Conservation (phyloP, 2,329 filamentous ascomycete genomes). For the Diaporthe sp. region DNA sequence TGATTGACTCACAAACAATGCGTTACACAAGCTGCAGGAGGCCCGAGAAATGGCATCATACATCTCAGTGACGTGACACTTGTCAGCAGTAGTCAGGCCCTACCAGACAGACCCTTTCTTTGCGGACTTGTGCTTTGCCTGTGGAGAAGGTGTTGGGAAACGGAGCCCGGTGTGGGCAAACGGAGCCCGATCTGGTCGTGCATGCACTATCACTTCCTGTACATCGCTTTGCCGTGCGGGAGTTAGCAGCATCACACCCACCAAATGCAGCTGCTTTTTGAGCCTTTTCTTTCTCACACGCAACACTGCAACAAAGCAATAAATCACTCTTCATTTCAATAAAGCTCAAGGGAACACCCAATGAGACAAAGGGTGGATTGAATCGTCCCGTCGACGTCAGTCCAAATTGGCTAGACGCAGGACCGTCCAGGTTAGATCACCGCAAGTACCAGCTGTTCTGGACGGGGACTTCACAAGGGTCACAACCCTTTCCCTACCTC, state of each 20-base stretch:
- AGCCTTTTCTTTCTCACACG: neutral
- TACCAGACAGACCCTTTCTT: neutral
- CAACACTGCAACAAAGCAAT: neutral
- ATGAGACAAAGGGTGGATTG: neutral
- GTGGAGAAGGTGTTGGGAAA: neutral
- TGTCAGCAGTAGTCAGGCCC: neutral
- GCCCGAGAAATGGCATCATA: neutral
- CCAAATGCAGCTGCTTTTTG: neutral
- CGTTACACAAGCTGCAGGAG: slow-evolving; percentile 2
- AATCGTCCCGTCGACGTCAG: neutral
- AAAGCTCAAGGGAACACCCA: neutral
- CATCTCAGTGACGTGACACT: neutral
- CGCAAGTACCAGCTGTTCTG: neutral
- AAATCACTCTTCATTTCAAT: neutral
- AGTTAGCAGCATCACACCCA: neutral
- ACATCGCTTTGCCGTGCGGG: neutral
- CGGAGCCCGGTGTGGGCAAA: neutral
- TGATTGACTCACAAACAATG: neutral
- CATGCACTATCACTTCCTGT: neutral
- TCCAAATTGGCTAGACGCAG: neutral
- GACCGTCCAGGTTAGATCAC: neutral
- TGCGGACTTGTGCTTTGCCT: neutral
- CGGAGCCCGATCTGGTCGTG: neutral
- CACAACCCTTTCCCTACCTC: neutral
- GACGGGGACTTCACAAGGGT: neutral